These are phyloP conservation scores for Rubroboletus satanas DNA, from an alignment of 768 basidiomycete genomes.

Conservation along the genomic window DNA sequence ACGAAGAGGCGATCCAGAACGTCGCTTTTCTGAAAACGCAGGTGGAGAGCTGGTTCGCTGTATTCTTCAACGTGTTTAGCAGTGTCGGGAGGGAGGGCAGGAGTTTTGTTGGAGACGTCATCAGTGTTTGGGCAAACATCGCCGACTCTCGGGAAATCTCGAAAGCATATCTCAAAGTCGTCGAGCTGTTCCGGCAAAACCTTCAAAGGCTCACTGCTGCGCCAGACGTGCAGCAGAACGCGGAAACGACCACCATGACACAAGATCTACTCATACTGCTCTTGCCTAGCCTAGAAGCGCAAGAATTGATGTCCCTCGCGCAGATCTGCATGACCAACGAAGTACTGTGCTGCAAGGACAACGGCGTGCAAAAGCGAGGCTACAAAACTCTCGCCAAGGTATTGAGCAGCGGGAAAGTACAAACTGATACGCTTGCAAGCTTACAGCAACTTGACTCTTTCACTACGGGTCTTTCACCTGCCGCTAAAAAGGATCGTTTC, in stretches of 20 bases:
- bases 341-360: slow-evolving; percentile 74
- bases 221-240: slow-evolving; percentile 32
- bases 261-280: slow-evolving; percentile 86
- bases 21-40: slow-evolving; percentile 70
- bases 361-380: slow-evolving; percentile 90
- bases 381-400: slow-evolving; percentile 84
- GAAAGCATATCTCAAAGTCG: slow-evolving; percentile 78
- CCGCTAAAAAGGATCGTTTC: slow-evolving; percentile 94
- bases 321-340: slow-evolving; percentile 61
- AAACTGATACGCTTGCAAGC: slow-evolving; percentile 51
- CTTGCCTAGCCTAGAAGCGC: slow-evolving; percentile 63
- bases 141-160: slow-evolving; percentile 73
- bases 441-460: slow-evolving; percentile 64
- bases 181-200: slow-evolving; percentile 65
- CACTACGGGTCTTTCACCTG: slow-evolving; percentile 62
- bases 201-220: slow-evolving; percentile 40
- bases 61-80: slow-evolving; percentile 95
- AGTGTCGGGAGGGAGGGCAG: slow-evolving; percentile 71
- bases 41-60: slow-evolving; percentile 89
- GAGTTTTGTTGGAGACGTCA: slow-evolving; percentile 81
- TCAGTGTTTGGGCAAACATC: slow-evolving; percentile 81
- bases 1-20: slow-evolving; percentile 60
- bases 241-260: slow-evolving; percentile 54
- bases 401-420: slow-evolving; percentile 58
- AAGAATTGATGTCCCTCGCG: slow-evolving; percentile 64